Percentiles rank a stretch among this genome's conserved stretches.
Conservation (phyloP, 2,329 filamentous ascomycete genomes). For the Plenodomus tracheiphilus region DNA sequence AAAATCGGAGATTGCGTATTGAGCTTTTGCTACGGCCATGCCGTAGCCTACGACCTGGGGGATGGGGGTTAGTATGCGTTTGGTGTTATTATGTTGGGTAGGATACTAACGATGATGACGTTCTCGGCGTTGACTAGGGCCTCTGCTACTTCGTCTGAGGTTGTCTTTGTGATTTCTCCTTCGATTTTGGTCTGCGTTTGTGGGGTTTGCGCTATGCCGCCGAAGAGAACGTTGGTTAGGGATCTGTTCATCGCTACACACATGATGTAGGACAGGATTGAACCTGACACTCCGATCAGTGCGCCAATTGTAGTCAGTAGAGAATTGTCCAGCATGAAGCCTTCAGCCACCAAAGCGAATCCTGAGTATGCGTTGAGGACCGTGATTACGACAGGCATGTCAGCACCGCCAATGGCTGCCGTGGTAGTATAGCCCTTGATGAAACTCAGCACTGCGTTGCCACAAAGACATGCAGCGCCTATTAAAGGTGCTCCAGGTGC, state of each 20-base stretch:
- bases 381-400: constrained; percentile 91
- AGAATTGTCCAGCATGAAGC: constrained; percentile 88
- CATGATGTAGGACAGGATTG: constrained; percentile 69
- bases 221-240: constrained; percentile 86
- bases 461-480: constrained; percentile 75
- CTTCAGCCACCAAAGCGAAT: constrained; percentile 86
- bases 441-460: constrained; percentile 78
- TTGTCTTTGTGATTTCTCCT: constrained; percentile 76
- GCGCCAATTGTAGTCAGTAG: constrained; percentile 83
- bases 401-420: constrained; percentile 85
- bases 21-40: constrained; percentile 92
- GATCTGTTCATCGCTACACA: constrained; percentile 92
- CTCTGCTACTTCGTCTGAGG: constrained; percentile 79
- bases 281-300: constrained; percentile 85
- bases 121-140: constrained; percentile 74
- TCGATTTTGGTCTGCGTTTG: constrained; percentile 74
- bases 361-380: constrained; percentile 90
- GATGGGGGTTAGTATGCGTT: too few species aligned
- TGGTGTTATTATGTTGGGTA: too few species aligned
- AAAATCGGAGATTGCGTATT: constrained; percentile 87
- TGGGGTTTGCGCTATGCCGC: constrained; percentile 70
- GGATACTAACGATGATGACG: constrained; percentile 70
- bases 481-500: constrained; percentile 78
- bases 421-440: constrained; percentile 87
- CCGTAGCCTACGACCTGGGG: constrained; percentile 74